Evolutionary conservation across 2,329 filamentous ascomycete species (phyloP), one percentile per base, ranked within the genome.

Genomic region (Arthrocladium fulminans): DNA sequence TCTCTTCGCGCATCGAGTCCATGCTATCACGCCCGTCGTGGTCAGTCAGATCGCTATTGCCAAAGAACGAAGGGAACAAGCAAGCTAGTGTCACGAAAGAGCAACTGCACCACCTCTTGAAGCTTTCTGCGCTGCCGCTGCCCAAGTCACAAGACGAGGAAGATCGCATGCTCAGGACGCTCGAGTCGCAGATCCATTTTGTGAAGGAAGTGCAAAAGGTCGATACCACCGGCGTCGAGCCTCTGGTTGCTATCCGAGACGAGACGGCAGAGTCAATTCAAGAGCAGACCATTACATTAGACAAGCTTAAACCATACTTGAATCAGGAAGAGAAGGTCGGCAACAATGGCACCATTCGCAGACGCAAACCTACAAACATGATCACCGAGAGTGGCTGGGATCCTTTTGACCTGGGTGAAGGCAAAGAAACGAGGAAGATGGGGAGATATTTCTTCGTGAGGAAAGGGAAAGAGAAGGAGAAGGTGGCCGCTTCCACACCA

Each of bases 121-220:
- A 86, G 15, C 81, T 97, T 32, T 94, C 89, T 3, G 89, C 90
- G 12, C 81, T 98, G 0, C 88, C 90, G 0, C 75, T 75, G 1
- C 88, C 90, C 0, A 67, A 73, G 15, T 73, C 73, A 1, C 9
- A 29, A 30, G 49, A 45, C 22, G 82, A 88, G 58, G 84, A 94
- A 63, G 60, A 70, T 0, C 67, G 73, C 22, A 87, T 95, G 79
- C 75, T 94, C 2, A 63, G 75, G 19, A 89, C 83, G 1, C 75
- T 98, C 1, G 76, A 82, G 45, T 80, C 84, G 25, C 92, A 98
- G 63, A 77, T 98, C 0, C 83, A 85, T 60, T 98, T 98, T 61
- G 88, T 97, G n/a, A 81, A 79, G 52, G 80, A 88, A 53, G 81
- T 97, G 17, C 89, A 94, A 61, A 71, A 75, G 38, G 83, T 95